A percentile compares a stretch with the other conserved stretches of the same genome.
phyloP scores from a whole-genome alignment of 1,284 basidiomycete species.

The Hemileia vastatrix region DNA sequence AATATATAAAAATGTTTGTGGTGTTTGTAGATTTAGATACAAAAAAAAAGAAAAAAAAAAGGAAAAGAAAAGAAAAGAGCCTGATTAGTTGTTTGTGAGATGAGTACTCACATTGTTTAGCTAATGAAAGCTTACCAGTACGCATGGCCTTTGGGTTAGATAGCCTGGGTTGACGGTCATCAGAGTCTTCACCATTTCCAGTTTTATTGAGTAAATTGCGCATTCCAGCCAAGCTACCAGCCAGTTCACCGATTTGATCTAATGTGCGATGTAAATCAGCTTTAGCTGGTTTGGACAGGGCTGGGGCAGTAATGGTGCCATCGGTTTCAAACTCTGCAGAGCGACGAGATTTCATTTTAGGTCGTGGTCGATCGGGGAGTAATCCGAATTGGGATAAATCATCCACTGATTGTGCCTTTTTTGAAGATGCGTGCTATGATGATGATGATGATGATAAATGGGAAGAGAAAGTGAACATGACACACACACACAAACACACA shows the following conservation, averaged over 20 bases:
- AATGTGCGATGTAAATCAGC: slow-evolving; percentile 1
- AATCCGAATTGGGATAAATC: slow-evolving; percentile 19
- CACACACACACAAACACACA: too few species aligned
- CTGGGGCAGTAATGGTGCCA: neutral
- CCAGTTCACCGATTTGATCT: slow-evolving; percentile 20
- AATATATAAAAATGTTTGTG: neutral
- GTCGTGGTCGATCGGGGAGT: slow-evolving; percentile 10
- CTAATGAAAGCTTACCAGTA: neutral
- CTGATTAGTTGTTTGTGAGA: too few species aligned
- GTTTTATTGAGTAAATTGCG: too few species aligned
- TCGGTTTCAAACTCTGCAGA: slow-evolving; percentile 1
- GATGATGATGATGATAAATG: neutral
- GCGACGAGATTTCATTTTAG: slow-evolving; percentile 5
- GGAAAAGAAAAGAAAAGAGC: too few species aligned
- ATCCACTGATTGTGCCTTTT: slow-evolving; percentile 19
- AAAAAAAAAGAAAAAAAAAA: too few species aligned
- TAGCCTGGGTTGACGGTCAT: slow-evolving; percentile 12
- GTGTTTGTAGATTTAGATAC: too few species aligned
- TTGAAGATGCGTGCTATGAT: slow-evolving; percentile 5
- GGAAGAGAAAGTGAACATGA: neutral
- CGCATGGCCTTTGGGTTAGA: slow-evolving; percentile 19
- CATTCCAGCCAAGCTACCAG: slow-evolving; percentile 10
- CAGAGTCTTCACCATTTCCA: neutral
- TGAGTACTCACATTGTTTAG: too few species aligned
- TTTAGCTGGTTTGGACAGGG: neutral